Evolutionary conservation across 1,284 basidiomycete genomes (phyloP).

Genomic region (Heterobasidion parviporum): DNA sequence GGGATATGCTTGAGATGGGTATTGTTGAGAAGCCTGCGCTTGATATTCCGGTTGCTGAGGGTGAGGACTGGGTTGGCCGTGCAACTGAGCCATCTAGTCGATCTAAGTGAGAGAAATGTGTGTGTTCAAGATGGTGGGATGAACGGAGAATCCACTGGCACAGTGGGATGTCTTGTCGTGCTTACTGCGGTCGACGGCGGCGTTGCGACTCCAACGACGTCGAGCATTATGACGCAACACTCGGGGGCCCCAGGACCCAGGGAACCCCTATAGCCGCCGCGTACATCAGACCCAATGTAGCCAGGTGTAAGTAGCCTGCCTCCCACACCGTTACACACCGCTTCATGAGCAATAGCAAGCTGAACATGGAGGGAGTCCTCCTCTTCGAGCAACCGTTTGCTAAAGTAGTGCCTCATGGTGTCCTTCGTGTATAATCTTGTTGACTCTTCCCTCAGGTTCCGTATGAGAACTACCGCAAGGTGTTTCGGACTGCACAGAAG

Average conservation of each 20-base stretch:
- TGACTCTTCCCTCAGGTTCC: conserved; percentile 49
- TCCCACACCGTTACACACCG: too few relatives aligned
- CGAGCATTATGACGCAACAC: too few relatives aligned
- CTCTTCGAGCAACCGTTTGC: conserved; percentile 85
- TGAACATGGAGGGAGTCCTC: conserved; percentile 71
- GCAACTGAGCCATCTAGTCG: not conserved
- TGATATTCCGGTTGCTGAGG: not conserved
- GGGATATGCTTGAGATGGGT: not conserved
- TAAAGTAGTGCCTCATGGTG: conserved; percentile 36
- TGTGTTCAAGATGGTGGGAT: too few relatives aligned
- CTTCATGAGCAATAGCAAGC: conserved; percentile 37
- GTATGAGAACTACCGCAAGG: conserved; percentile 79
- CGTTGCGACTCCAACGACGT: too few relatives aligned
- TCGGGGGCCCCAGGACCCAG: too few relatives aligned
- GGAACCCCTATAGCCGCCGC: too few relatives aligned
- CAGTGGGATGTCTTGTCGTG: too few relatives aligned
- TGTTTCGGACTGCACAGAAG: conserved; percentile 74
- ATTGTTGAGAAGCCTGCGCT: not conserved
- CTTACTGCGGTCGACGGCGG: too few relatives aligned
- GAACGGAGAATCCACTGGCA: too few relatives aligned
- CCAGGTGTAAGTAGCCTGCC: too few relatives aligned
- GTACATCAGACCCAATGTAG: too few relatives aligned
- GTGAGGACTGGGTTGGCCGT: not conserved
- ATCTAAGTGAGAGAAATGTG: not conserved
- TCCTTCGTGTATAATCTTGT: not conserved